Base-by-base conservation (phyloP, 2,329 filamentous ascomycete genomes). In the Aspergillaceae sp. region DNA sequence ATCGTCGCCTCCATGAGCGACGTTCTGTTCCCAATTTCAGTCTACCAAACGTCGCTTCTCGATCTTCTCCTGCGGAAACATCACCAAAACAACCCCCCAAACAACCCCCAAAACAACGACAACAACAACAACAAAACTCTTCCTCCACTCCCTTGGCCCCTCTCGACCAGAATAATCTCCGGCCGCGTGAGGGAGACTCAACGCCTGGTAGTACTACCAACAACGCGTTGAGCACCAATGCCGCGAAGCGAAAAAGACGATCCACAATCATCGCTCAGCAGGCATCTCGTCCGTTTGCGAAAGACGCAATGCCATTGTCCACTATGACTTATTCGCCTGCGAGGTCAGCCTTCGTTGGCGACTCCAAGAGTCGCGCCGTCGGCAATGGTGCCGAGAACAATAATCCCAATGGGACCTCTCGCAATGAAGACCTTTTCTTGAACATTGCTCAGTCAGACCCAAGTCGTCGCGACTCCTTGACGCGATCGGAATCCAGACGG, bases 401-500 rank as follows among this genome's bases (percentile, higher is more conserved):
- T 32, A 9, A 5, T 41, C 61, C 56, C 43, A 62, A 58, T 47
- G 62, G 54, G 37, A 59, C 60, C 19, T 7, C 58, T 29, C 67
- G 64, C 48, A 69, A 64, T 48, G 70, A 72, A 44, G 70, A 73
- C 57, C 54, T 73, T 29, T 73, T 73, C 50, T 53, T 73, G 45
- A 72, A 73, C 49, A 72, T 73, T 48, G 70, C 70, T 7, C 65
- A 65, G 51, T 61, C 65, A 4, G 68, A 69, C 44, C 66, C 65
- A 5, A 55, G 46, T 36, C 65, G 63, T 48, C 65, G 64, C 42
- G 61, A 65, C 43, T 67, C 66, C 11, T 40, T 66, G 27, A 57
- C 60, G 34, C 64, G 61, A 40, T 62, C 64, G n/a, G 66, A 68
- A 45, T 60, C 66, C 34, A 60, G 64, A 55, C 56, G 65, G 46